Percentiles rank a stretch among this genome's conserved stretches.
Evolutionary conservation across 192 early-diverging fungal species (phyloP).

Genomic region (Umbelopsis sp.): DNA sequence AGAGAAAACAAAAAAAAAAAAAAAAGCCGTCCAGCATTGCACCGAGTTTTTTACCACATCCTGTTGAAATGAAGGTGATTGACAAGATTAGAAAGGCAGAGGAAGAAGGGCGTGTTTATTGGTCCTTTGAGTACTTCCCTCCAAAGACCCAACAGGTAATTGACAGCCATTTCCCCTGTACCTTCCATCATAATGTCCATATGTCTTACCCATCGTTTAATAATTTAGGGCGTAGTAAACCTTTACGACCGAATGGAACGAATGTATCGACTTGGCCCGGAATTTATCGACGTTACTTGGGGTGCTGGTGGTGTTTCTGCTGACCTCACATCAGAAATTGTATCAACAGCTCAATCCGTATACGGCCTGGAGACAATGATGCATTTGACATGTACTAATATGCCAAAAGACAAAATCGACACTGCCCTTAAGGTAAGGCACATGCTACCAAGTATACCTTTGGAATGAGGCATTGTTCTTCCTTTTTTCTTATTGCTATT

Average conservation of each 20-base stretch:
- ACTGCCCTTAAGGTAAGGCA: constrained; percentile 63
- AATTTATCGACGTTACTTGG: constrained; percentile 98
- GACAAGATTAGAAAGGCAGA: constrained; percentile 72
- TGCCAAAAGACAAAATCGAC: constrained; percentile 87
- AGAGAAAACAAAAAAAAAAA: background rate
- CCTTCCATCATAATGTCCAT: background rate
- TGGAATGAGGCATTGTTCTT: background rate
- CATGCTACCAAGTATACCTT: too few species aligned
- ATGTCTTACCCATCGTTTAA: too few species aligned
- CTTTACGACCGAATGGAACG: constrained; percentile 95
- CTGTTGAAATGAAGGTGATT: constrained; percentile 66
- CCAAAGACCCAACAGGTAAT: constrained; percentile 85
- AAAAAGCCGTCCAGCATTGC: background rate
- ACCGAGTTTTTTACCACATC: constrained; percentile 2
- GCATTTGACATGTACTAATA: constrained; percentile 99
- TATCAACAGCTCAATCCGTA: constrained; percentile 82
- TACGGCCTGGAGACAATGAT: constrained; percentile 91
- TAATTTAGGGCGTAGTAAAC: constrained; percentile 75
- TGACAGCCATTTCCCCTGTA: background rate
- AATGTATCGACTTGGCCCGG: constrained; percentile 87
- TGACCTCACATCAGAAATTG: constrained; percentile 88
- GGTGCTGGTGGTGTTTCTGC: constrained; percentile 90
- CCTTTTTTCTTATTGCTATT: background rate
- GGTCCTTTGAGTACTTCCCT: constrained; percentile 98
- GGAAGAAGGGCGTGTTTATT: constrained; percentile 68